Percentiles rank a stretch among this genome's conserved stretches.
Conservation (phyloP, 2,329 filamentous ascomycete species). For the Grosmannia penicillata region DNA sequence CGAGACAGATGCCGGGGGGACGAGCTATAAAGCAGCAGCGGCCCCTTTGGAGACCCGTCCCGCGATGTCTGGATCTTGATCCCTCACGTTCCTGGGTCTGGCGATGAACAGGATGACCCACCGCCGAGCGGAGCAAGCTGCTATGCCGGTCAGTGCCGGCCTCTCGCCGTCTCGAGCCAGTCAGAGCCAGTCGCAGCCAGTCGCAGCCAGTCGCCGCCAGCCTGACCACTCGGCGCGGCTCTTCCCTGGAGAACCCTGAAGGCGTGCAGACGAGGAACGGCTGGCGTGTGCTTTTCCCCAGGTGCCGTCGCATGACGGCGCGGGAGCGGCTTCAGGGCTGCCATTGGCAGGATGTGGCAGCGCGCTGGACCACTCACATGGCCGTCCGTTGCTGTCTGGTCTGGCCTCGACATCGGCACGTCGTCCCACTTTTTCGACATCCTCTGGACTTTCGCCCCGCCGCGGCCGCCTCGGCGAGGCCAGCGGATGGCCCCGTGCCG, state of each 20-base stretch:
- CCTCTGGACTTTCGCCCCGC: neutral
- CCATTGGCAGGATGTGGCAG: slow-evolving; percentile 14
- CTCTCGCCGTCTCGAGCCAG: neutral
- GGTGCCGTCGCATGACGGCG: slow-evolving; percentile 12
- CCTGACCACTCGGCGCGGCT: too few species aligned
- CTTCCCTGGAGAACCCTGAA: slow-evolving; percentile 7
- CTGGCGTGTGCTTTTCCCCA: slow-evolving; percentile 11
- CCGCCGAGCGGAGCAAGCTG: too few species aligned
- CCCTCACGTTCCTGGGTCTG: too few species aligned
- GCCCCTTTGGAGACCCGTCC: too few species aligned
- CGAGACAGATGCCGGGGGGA: neutral
- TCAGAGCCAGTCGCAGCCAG: too few species aligned
- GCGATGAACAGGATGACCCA: too few species aligned
- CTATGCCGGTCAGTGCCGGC: neutral
- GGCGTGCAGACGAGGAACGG: slow-evolving; percentile 11
- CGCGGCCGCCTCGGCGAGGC: slow-evolving; percentile 1
- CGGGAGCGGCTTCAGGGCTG: slow-evolving; percentile 8
- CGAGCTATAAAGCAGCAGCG: neutral
- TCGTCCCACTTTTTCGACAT: slow-evolving; percentile 12
- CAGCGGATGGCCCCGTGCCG: slow-evolving; percentile 8
- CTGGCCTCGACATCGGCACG: slow-evolving; percentile 14
- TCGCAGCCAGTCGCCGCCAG: neutral
- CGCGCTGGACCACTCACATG: slow-evolving; percentile 10
- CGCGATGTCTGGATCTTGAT: too few species aligned
- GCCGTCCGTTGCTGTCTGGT: slow-evolving; percentile 4